Evolutionary conservation across 352 stramenopile species (phyloP).

Genomic region (Phytopythium mirpurense): DNA sequence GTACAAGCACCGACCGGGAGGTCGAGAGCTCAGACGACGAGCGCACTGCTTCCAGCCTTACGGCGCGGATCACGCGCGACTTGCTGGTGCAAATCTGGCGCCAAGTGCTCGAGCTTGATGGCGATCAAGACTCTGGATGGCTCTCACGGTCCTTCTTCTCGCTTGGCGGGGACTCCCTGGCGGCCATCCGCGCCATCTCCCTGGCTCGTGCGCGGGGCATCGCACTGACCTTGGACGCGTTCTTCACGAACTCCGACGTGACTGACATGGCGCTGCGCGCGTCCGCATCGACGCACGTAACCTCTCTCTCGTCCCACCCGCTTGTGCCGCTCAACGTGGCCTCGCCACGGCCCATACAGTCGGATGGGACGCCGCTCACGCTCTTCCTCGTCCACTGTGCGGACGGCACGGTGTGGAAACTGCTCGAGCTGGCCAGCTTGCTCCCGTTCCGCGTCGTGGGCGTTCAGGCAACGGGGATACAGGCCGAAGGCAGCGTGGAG

Average conservation of each 20-base stretch:
- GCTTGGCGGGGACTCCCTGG: slow-evolving; percentile 58
- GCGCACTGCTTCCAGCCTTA: neutral
- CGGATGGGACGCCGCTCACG: neutral
- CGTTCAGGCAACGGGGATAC: slow-evolving; percentile 17
- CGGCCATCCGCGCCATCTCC: slow-evolving; percentile 57
- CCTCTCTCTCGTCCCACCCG: slow-evolving; percentile 9
- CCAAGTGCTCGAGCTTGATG: slow-evolving; percentile 36
- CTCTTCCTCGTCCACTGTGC: slow-evolving; percentile 55
- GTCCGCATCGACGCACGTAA: slow-evolving; percentile 9
- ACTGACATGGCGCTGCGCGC: slow-evolving; percentile 33
- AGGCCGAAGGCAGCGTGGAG: slow-evolving; percentile 18
- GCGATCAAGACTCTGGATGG: slow-evolving; percentile 12
- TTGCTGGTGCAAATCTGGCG: slow-evolving; percentile 48
- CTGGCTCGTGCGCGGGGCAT: slow-evolving; percentile 44
- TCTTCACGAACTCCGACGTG: slow-evolving; percentile 35
- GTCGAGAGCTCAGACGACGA: neutral
- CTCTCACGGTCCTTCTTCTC: slow-evolving; percentile 53
- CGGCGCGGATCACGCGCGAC: slow-evolving; percentile 21
- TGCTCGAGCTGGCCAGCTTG: slow-evolving; percentile 37
- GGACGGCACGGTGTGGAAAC: slow-evolving; percentile 52
- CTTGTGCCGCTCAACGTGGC: slow-evolving; percentile 39
- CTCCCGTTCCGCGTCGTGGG: slow-evolving; percentile 33
- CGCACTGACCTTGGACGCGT: slow-evolving; percentile 32
- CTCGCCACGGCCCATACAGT: neutral
- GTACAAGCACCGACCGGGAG: neutral